Conservation (phyloP, 352 stramenopile species). For the Pythium grandisporangium region DNA sequence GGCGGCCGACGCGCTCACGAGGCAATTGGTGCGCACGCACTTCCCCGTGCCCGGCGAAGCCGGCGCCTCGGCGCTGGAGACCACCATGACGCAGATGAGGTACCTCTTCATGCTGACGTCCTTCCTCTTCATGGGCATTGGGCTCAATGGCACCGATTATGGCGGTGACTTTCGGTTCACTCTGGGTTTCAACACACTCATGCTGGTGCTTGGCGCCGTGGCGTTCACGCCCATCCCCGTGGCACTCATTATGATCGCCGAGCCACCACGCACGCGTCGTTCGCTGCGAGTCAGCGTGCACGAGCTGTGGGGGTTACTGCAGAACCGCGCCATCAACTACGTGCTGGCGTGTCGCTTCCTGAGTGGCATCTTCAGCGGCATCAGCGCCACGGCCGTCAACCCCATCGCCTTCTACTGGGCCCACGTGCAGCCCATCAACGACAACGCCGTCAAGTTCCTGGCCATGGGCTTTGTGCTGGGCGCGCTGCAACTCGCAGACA, state of each 20-base stretch:
- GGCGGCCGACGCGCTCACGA: slow-evolving; percentile 47
- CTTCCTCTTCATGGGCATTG: slow-evolving; percentile 47
- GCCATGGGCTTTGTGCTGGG: slow-evolving; percentile 18
- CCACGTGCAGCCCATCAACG: slow-evolving; percentile 38
- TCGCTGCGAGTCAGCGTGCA: slow-evolving; percentile 15
- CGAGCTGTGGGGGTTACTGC: slow-evolving; percentile 25
- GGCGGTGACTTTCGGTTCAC: slow-evolving; percentile 45
- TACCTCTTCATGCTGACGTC: slow-evolving; percentile 23
- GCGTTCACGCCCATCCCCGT: slow-evolving; percentile 22
- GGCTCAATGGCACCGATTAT: slow-evolving; percentile 48
- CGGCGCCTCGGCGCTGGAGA: slow-evolving; percentile 15
- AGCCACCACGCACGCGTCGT: slow-evolving; percentile 4
- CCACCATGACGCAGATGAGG: slow-evolving; percentile 24
- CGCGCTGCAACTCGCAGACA: slow-evolving; percentile 18
- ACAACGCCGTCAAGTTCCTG: slow-evolving; percentile 42
- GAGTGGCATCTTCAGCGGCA: slow-evolving; percentile 20
- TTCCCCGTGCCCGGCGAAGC: neutral
- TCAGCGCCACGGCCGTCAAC: slow-evolving; percentile 29
- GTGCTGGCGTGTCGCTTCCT: slow-evolving; percentile 36
- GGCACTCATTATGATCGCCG: slow-evolving; percentile 17
- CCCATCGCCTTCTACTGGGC: slow-evolving; percentile 42
- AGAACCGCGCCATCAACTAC: slow-evolving; percentile 23
- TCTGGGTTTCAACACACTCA: slow-evolving; percentile 34
- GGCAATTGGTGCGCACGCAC: slow-evolving; percentile 20
- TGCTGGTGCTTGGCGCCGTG: slow-evolving; percentile 22